Evolutionary conservation across 352 stramenopile genomes (phyloP).

Genomic region (Pythium guiyangense): DNA sequence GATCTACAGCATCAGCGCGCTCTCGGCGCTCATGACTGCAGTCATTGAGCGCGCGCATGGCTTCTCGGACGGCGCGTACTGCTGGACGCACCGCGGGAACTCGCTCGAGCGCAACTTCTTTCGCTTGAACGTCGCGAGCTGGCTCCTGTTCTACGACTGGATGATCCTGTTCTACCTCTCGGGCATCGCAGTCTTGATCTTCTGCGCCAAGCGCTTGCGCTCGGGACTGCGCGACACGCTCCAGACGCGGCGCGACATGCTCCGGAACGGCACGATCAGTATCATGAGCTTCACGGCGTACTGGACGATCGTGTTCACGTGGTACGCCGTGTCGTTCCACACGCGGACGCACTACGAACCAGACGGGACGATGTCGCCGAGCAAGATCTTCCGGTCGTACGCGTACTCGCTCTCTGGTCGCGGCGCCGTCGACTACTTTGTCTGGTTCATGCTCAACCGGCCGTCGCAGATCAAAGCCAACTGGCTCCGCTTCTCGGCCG

Average conservation of each 20-base stretch:
- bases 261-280: slow-evolving; percentile 68
- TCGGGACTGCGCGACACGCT: slow-evolving; percentile 71
- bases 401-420: slow-evolving; percentile 63
- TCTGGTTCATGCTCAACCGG: slow-evolving; percentile 86
- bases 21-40: slow-evolving; percentile 37
- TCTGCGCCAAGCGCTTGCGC: slow-evolving; percentile 57
- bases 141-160: slow-evolving; percentile 79
- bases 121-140: slow-evolving; percentile 63
- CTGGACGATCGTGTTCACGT: slow-evolving; percentile 79
- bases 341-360: slow-evolving; percentile 40
- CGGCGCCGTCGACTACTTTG: slow-evolving; percentile 70
- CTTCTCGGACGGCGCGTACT: slow-evolving; percentile 72
- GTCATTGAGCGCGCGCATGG: slow-evolving; percentile 37
- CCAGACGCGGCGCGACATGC: slow-evolving; percentile 70
- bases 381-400: slow-evolving; percentile 59
- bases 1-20: slow-evolving; percentile 36
- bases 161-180: slow-evolving; percentile 85
- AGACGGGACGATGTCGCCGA: slow-evolving; percentile 32
- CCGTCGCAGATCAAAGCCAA: slow-evolving; percentile 44
- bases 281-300: slow-evolving; percentile 83
- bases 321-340: slow-evolving; percentile 74
- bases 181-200: slow-evolving; percentile 61
- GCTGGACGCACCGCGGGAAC: slow-evolving; percentile 68
- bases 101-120: slow-evolving; percentile 53
- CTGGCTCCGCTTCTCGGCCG: slow-evolving; percentile 74